Evolutionary conservation across 306 rosid species (phyloP), one percentile per base, ranked within the genome.

Genomic region (Vigna trinervia): DNA sequence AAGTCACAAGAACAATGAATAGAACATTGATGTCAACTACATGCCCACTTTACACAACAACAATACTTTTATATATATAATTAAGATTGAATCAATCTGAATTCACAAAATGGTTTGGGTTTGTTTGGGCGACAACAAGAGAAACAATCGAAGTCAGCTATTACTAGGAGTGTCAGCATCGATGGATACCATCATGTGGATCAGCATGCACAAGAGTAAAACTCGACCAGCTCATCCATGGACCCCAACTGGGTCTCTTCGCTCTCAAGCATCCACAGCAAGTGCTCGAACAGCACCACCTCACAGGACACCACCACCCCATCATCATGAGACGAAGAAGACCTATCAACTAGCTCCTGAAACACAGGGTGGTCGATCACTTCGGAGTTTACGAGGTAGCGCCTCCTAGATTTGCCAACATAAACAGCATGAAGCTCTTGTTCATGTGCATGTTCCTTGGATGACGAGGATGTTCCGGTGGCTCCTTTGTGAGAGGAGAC

Each of bases 221-320:
- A 89, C 74, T 90, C 90, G 41, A 88, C 97, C 34, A 94, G 82
- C 77, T 94, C 97, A 14, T 92, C 93, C 88, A 87, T 84, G 81
- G 92, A 88, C 15, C 96, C 97, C 89, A 94, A 43, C 68, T 89
- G 96, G 9, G 82, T 78, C 75, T 82, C 97, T 1, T 80, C 79
- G 76, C 90, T 88, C 57, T 92, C 90, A 12, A 94, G 90, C 95
- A 94, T 92, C 98, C 98, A 94, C 46, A 94, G 65, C 84, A 94
- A 78, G 83, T 94, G 98, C 78, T 94, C 97, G 15, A 94, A 94
- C 86, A 94, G 74, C 59, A 94, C 98, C 51, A 94, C 97, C 82
- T 94, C 97, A 63, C 98, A 92, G 0, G 92, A 74, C 32, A 90
- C 90, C 30, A 81, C 86, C 1, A 89, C 78, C 6, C 83, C 91